phyloP scores from a whole-genome alignment of 2,329 filamentous ascomycete species.

The Monilinia vaccinii-corymbosi region DNA sequence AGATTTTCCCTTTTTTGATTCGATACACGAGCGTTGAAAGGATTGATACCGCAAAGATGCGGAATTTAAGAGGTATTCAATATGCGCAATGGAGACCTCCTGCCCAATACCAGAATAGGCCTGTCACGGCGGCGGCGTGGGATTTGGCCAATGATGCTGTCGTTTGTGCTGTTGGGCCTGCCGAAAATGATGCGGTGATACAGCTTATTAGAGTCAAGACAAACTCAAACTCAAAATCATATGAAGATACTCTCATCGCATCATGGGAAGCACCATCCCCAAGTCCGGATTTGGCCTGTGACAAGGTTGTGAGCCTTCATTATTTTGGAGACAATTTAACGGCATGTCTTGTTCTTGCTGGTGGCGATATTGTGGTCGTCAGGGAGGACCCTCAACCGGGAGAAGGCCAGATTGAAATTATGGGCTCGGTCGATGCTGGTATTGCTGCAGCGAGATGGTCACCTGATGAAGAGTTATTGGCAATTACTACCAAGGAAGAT shows the following conservation, averaged over 20 bases:
- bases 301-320: slow-evolving; percentile 71
- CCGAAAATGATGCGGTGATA: slow-evolving; percentile 58
- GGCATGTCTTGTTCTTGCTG: slow-evolving; percentile 75
- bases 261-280: slow-evolving; percentile 86
- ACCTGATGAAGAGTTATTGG: slow-evolving; percentile 84
- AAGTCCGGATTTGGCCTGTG: slow-evolving; percentile 62
- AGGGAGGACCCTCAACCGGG: slow-evolving; percentile 58
- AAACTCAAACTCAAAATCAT: slow-evolving; percentile 31
- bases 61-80: slow-evolving; percentile 74
- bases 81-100: slow-evolving; percentile 56
- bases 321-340: slow-evolving; percentile 74
- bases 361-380: slow-evolving; percentile 83
- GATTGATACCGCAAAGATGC: slow-evolving; percentile 47
- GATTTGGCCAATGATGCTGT: slow-evolving; percentile 69
- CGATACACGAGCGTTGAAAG: too few relatives aligned
- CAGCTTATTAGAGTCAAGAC: slow-evolving; percentile 54
- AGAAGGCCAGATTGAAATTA: slow-evolving; percentile 82
- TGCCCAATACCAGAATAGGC: slow-evolving; percentile 38
- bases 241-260: slow-evolving; percentile 44
- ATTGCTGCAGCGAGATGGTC: slow-evolving; percentile 89
- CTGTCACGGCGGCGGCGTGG: slow-evolving; percentile 75
- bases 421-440: slow-evolving; percentile 87
- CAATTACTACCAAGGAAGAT: slow-evolving; percentile 68
- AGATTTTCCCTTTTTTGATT: too few relatives aligned
- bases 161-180: slow-evolving; percentile 78